Evolutionary conservation across 257 asterid species (phyloP).

Genomic region (Przewalskia tangutica): DNA sequence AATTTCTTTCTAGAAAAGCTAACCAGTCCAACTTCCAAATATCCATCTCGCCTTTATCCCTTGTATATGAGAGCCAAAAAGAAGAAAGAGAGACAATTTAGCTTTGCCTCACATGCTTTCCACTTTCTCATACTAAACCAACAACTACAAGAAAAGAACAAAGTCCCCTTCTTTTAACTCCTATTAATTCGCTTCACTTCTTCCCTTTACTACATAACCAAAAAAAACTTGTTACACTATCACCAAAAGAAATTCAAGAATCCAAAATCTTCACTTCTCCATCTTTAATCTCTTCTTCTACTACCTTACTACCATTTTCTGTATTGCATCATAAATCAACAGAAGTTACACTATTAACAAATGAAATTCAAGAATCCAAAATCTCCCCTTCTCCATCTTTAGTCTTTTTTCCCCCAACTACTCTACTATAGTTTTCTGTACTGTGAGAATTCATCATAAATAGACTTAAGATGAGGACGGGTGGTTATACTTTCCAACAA

Average conservation of each 20-base stretch:
- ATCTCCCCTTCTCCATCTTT: not conserved
- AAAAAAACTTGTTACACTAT: not conserved
- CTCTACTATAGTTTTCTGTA: not conserved
- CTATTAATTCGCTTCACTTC: constrained; percentile 28
- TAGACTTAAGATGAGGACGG: constrained; percentile 50
- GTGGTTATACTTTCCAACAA: constrained; percentile 86
- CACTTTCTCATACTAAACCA: constrained; percentile 76
- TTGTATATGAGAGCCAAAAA: constrained; percentile 21
- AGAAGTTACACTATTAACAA: constrained; percentile 36
- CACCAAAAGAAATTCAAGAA: not conserved
- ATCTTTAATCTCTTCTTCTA: not conserved
- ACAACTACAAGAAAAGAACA: constrained; percentile 83
- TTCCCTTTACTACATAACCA: constrained; percentile 8
- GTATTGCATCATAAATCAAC: too few species aligned
- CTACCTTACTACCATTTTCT: not conserved
- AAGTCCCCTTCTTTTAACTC: constrained; percentile 17
- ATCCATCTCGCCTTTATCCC: constrained; percentile 44
- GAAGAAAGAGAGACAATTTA: constrained; percentile 54
- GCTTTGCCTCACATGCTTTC: constrained; percentile 89
- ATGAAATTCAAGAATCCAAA: constrained; percentile 17
- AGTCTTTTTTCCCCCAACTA: not conserved
- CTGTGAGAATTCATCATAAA: not conserved
- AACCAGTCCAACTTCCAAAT: constrained; percentile 53
- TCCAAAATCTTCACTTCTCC: not conserved
- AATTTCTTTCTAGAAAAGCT: constrained; percentile 28